Conservation (phyloP, 345 rosid genomes). For the Syzygium jambos region DNA sequence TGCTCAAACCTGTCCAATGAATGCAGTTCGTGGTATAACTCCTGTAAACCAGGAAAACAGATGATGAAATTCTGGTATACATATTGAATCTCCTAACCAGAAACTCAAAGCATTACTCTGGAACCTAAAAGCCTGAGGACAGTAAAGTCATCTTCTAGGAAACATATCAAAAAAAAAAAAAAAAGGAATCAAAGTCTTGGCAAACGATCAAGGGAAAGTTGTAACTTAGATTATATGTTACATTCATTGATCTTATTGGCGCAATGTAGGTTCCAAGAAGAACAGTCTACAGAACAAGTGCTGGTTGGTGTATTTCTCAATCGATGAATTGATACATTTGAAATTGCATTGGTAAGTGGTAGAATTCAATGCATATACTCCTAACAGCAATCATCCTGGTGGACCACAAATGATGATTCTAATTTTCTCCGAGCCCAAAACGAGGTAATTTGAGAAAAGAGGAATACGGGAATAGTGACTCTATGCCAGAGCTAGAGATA, state of each 20-base stretch:
- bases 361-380: neutral
- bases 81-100: neutral
- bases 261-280: neutral
- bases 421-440: neutral
- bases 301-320: neutral
- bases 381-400: neutral
- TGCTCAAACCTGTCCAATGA: slow-evolving; percentile 73
- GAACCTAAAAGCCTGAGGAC: neutral
- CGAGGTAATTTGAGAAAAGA: neutral
- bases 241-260: neutral
- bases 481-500: neutral
- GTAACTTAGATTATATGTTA: neutral
- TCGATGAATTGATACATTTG: neutral
- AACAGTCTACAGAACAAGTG: neutral
- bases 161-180: neutral
- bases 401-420: neutral
- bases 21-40: slow-evolving; percentile 71
- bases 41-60: slow-evolving; percentile 24
- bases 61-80: neutral
- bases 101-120: neutral
- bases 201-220: neutral
- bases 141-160: neutral
- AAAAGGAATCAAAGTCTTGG: neutral
- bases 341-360: neutral
- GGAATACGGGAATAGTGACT: neutral